Base-by-base conservation (phyloP, 1,284 basidiomycete genomes). In the Apiotrichum montevideense region DNA sequence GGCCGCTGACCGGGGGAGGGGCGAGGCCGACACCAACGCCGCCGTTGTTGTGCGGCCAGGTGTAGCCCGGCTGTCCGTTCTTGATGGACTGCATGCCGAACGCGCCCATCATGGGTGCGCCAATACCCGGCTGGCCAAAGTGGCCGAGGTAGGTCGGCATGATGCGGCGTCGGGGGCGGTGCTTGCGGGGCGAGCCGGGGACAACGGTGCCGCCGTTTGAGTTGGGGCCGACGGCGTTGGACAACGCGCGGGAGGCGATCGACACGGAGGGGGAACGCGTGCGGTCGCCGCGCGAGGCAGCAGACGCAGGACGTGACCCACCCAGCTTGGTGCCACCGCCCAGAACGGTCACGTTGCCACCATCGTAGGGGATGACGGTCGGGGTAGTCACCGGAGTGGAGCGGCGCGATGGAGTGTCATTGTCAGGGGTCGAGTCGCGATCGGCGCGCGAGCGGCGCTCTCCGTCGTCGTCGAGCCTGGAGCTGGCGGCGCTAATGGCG, bases 241-340 rank as follows among this genome's bases (percentile, higher is more conserved):
- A 62, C n/a, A 75, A 65, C 4, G 73, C 72, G 37, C 73, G 65
- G 3, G 66, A 67, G n/a, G 71, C 68, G 37, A 73, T 59, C 2
- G 71, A 73, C 37, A 75, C 65, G 15, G 69, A 71, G 3, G 73
- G 73, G 13, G 71, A 73, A 33, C 73, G 66, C 11, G 68, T 68
- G 55, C 73, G 66, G 51, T 71, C 70, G 33, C 58, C 46, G 44
- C 51, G 54, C 6, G 47, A 42, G 10, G 42, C 37, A 7, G 66
- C 69, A 3, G 64, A 66, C 35, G 64, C 60, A 13, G 72, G 63
- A 46, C 73, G 66, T 13, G 71, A 71, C 14, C 73, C 73, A 46
- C 75, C 76, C 10, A 78, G 69, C 60, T 76, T 76, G 55, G 76
- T 74, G 37, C 76, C 76, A 21, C 77, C 77, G 14, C 77, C 77